Evolutionary conservation across 371 early-diverging fungal genomes (phyloP).

Genomic region (Rhizopus stolonifer): DNA sequence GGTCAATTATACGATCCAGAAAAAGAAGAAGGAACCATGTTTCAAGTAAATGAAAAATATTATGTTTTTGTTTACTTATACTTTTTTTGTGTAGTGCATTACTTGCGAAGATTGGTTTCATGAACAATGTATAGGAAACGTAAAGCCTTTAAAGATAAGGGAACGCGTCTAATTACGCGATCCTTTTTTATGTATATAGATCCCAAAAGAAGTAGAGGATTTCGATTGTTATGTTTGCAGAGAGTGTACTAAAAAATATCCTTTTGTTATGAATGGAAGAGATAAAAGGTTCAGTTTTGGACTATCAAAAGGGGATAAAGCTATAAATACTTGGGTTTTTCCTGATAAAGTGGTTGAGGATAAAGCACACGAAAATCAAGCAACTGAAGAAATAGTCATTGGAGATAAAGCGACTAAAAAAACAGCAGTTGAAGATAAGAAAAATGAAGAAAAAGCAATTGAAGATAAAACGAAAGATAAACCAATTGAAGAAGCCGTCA

Average conservation of each 20-base stretch:
- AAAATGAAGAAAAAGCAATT: too few species aligned
- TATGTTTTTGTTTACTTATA: not conserved
- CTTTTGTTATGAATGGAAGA: conserved; percentile 55
- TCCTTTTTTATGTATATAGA: conserved; percentile 24
- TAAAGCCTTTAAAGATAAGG: conserved; percentile 18
- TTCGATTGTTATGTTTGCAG: conserved; percentile 85
- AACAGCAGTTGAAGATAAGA: not conserved
- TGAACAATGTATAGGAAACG: conserved; percentile 75
- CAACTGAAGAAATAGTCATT: not conserved
- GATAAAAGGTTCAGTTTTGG: conserved; percentile 55
- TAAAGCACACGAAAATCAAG: not conserved
- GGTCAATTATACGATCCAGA: conserved; percentile 70
- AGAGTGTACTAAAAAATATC: conserved; percentile 63
- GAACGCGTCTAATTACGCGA: conserved; percentile 1
- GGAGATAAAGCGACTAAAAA: not conserved
- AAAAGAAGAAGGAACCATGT: conserved; percentile 74
- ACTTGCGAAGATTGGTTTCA: conserved; percentile 90
- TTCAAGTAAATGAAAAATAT: conserved; percentile 43
- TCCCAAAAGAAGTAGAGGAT: conserved; percentile 60
- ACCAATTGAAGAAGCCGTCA: too few species aligned
- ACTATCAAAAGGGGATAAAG: conserved; percentile 19
- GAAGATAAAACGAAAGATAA: too few species aligned
- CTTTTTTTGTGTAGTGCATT: conserved; percentile 55
- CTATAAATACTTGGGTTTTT: conserved; percentile 30
- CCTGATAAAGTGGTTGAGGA: not conserved